These are phyloP conservation scores for Leucoagaricus sp. DNA, from an alignment of 1,284 basidiomycete species.

Conservation along the genomic window DNA sequence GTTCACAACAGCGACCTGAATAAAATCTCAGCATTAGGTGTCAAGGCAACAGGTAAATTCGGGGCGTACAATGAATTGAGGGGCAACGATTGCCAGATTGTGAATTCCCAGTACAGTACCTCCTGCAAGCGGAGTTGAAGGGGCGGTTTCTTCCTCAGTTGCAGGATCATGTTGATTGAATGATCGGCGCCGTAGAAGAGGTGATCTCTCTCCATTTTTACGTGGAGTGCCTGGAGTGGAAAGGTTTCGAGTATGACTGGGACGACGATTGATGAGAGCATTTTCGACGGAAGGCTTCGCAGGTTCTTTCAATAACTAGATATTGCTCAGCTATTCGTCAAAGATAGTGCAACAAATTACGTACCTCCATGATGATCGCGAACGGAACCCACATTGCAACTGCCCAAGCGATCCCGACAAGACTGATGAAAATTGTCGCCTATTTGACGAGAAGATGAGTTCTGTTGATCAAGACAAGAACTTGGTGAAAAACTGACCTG, in stretches of 20 bases:
- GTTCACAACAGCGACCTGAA: conserved; percentile 84
- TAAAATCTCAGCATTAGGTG: background rate
- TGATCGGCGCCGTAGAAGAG: conserved; percentile 71
- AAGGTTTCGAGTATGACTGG: conserved; percentile 39
- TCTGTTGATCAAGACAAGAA: conserved; percentile 3
- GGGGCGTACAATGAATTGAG: conserved; percentile 84
- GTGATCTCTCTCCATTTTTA: conserved; percentile 42
- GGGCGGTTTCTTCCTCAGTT: conserved; percentile 44
- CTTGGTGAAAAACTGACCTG: conserved; percentile 47
- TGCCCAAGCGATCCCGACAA: conserved; percentile 93
- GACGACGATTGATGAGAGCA: conserved; percentile 29
- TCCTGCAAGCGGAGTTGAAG: conserved; percentile 69
- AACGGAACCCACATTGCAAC: conserved; percentile 93
- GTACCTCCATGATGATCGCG: conserved; percentile 91
- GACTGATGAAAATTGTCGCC: conserved; percentile 80
- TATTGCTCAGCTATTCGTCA: conserved; percentile 9
- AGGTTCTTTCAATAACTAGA: conserved; percentile 81
- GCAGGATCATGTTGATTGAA: conserved; percentile 50
- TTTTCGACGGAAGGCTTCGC: conserved; percentile 31
- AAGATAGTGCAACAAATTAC: conserved; percentile 19
- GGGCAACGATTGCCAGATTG: conserved; percentile 91
- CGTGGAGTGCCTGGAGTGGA: conserved; percentile 36
- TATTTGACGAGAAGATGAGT: conserved; percentile 26
- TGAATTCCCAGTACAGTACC: conserved; percentile 95
- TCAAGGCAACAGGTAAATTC: background rate